phyloP scores from a whole-genome alignment of 2,329 filamentous ascomycete species.

The Aureobasidium namibiae region DNA sequence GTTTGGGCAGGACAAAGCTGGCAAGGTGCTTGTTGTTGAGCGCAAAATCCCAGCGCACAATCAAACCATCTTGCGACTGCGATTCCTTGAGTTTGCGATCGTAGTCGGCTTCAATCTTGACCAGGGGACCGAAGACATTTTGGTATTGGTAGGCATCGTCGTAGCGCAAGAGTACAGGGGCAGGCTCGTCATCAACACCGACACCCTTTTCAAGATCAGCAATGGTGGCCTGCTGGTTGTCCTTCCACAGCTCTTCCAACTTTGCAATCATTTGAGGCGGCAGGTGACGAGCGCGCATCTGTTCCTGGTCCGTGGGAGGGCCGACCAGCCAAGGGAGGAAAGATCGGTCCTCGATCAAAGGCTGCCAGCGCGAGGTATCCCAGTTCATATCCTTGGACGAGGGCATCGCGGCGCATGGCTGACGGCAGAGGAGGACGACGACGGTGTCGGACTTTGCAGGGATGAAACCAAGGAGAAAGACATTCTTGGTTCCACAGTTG shows the following conservation, averaged over 20 bases:
- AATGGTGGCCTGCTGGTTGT: conserved; percentile 80
- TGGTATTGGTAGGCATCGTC: conserved; percentile 98
- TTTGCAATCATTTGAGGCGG: conserved; percentile 93
- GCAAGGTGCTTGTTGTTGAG: conserved; percentile 96
- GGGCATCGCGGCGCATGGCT: conserved; percentile 88
- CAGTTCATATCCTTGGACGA: conserved; percentile 99
- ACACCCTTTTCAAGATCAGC: conserved; percentile 85
- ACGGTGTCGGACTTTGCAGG: conserved; percentile 98
- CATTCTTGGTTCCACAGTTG: conserved; percentile 99
- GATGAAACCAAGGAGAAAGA: conserved; percentile 95
- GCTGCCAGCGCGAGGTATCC: conserved; percentile 97
- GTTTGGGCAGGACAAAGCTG: conserved; percentile 91
- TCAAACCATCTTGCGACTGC: conserved; percentile 90
- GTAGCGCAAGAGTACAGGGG: conserved; percentile 85
- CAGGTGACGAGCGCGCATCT: conserved; percentile 86
- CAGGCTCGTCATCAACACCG: conserved; percentile 89
- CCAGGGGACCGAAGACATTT: conserved; percentile 93
- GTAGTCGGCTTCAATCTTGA: conserved; percentile 99
- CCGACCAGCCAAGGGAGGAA: conserved; percentile 92
- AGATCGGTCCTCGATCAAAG: conserved; percentile 90
- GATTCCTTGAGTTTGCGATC: conserved; percentile 98
- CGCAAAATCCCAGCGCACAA: conserved; percentile 89
- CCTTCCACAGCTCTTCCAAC: conserved; percentile 97
- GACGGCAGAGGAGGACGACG: conserved; percentile 90
- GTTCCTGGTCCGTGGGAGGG: conserved; percentile 84